Evolutionary conservation across 495 filamentous ascomycete species (phyloP).

Genomic region (Talaromyces proteolyticus): DNA sequence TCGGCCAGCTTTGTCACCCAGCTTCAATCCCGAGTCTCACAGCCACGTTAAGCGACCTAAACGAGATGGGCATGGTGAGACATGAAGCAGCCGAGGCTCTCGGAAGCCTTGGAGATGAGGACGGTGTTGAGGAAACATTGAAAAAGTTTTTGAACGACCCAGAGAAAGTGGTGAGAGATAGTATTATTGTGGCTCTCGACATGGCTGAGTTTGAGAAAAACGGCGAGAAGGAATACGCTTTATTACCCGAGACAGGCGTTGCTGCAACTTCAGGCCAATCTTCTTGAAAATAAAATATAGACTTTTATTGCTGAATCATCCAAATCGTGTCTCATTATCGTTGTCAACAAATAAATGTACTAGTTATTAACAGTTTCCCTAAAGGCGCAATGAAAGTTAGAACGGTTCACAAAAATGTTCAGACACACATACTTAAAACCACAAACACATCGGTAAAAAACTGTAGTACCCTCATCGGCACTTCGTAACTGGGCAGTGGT

Average conservation of each 20-base stretch:
- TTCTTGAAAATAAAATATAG: background rate
- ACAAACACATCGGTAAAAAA: constrained; percentile 83
- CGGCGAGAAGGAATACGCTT: constrained; percentile 82
- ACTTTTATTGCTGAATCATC: background rate
- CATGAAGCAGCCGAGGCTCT: constrained; percentile 97
- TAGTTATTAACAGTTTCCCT: constrained; percentile 41
- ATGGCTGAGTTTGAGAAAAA: constrained; percentile 98
- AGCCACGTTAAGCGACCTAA: constrained; percentile 65
- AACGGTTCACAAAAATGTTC: background rate
- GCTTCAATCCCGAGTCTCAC: constrained; percentile 90
- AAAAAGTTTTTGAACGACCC: constrained; percentile 81
- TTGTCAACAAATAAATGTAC: constrained; percentile 9
- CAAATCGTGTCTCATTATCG: background rate
- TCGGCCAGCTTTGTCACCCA: constrained; percentile 91
- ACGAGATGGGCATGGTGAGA: constrained; percentile 91
- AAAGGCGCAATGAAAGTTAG: constrained; percentile 4
- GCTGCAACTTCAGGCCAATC: constrained; percentile 25
- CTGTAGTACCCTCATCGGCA: constrained; percentile 91
- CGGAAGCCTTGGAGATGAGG: constrained; percentile 90
- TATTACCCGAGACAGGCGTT: constrained; percentile 59
- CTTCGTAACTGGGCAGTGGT: constrained; percentile 80
- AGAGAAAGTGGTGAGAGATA: constrained; percentile 90
- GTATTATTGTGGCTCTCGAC: constrained; percentile 89
- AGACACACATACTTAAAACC: constrained; percentile 63
- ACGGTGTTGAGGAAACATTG: constrained; percentile 83